A percentile compares a stretch with the other conserved stretches of the same genome.
These are phyloP conservation scores for Citrus sp. DNA, from an alignment of 345 rosid species.

Conservation along the genomic window DNA sequence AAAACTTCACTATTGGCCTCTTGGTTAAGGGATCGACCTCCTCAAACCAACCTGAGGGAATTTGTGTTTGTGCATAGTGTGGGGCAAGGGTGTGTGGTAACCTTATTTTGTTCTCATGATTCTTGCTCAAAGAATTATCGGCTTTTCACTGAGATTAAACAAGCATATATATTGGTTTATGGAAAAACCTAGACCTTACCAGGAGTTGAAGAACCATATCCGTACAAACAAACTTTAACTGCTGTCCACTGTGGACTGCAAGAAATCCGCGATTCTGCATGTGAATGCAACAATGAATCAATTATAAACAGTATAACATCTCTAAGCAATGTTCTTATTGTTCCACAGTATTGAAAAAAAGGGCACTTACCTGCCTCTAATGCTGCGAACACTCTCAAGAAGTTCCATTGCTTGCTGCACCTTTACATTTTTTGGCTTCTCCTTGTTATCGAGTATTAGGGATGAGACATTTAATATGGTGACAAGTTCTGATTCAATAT, in stretches of 20 bases:
- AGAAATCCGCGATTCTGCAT: slow-evolving; percentile 33
- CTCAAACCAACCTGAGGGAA: too few species aligned
- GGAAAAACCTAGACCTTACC: slow-evolving; percentile 10
- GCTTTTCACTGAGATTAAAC: background rate
- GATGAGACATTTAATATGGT: slow-evolving; percentile 57
- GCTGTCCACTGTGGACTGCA: slow-evolving; percentile 20
- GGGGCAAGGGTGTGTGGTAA: too few species aligned
- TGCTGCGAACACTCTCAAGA: slow-evolving; percentile 47
- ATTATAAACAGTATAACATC: background rate
- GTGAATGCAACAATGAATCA: slow-evolving; percentile 10
- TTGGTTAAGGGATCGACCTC: too few species aligned
- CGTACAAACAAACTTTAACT: slow-evolving; percentile 6
- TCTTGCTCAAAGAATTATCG: background rate
- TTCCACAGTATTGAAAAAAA: background rate
- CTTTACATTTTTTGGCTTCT: slow-evolving; percentile 47
- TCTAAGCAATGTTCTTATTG: background rate
- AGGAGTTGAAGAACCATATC: slow-evolving; percentile 1
- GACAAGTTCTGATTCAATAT: slow-evolving; percentile 65
- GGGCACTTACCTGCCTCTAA: slow-evolving; percentile 53
- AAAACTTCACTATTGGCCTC: background rate
- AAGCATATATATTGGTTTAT: background rate
- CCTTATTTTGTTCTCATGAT: background rate
- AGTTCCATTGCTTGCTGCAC: slow-evolving; percentile 64
- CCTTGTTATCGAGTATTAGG: slow-evolving; percentile 41
- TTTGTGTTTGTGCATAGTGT: too few species aligned